A percentile compares a stretch with the other conserved stretches of the same genome.
Conservation (phyloP, 495 filamentous ascomycete genomes). For the Aspergillus nidulans region DNA sequence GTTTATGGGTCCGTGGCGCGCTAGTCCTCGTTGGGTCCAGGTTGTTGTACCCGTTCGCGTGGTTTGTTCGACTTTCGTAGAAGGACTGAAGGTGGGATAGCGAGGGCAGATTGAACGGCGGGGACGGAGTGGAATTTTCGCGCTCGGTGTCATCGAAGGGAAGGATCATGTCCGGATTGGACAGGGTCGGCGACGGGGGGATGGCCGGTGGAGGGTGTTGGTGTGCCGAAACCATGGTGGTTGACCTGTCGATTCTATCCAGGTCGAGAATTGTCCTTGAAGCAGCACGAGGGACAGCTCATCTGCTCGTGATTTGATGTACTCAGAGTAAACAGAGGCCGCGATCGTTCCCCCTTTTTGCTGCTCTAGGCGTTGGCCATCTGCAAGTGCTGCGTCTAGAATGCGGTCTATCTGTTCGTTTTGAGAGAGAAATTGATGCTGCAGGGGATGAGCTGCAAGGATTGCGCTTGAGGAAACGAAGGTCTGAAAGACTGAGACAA, state of each 20-base stretch:
- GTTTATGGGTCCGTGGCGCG: slow-evolving; percentile 20
- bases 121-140: slow-evolving; percentile 50
- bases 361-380: slow-evolving; percentile 13
- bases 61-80: slow-evolving; percentile 16
- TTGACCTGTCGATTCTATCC: background rate
- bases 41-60: slow-evolving; percentile 16
- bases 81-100: slow-evolving; percentile 35
- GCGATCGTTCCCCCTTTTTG: slow-evolving; percentile 8
- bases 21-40: slow-evolving; percentile 11
- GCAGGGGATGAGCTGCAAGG: slow-evolving; percentile 10
- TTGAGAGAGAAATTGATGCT: slow-evolving; percentile 8
- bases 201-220: slow-evolving; percentile 13
- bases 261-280: background rate
- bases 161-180: slow-evolving; percentile 93
- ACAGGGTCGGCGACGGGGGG: slow-evolving; percentile 72
- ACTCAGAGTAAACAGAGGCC: background rate
- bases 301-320: background rate
- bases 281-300: slow-evolving; percentile 6
- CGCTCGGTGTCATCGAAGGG: slow-evolving; percentile 56
- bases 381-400: background rate
- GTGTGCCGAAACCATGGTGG: slow-evolving; percentile 7
- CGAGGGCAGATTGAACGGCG: slow-evolving; percentile 40
- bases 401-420: slow-evolving; percentile 2
- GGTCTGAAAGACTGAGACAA: slow-evolving; percentile 1
- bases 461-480: background rate